Percentiles rank a stretch among this genome's conserved stretches.
Evolutionary conservation across 176 grass and related monocot genomes (phyloP).

Genomic region (Poa annua): DNA sequence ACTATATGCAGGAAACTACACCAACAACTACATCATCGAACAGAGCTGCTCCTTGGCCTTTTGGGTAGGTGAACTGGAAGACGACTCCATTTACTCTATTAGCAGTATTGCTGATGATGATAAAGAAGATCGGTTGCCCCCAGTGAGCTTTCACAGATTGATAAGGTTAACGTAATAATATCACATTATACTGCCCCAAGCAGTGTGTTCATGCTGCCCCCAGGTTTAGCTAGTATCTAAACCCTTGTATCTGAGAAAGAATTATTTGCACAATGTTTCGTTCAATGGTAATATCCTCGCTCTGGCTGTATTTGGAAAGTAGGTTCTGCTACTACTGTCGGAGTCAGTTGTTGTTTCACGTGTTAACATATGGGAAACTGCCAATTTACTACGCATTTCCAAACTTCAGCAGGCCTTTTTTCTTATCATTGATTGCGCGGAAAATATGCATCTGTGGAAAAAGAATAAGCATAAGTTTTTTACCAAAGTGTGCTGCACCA

Average conservation of each 20-base stretch:
- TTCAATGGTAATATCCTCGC: not conserved
- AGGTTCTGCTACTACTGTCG: not conserved
- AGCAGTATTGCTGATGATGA: not conserved
- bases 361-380: no score
- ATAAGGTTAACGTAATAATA: not conserved
- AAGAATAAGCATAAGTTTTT: no score
- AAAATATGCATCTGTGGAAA: no score
- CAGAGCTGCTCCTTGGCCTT: not conserved
- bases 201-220: not conserved
- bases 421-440: no score
- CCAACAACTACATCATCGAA: not conserved
- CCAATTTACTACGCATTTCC: no score
- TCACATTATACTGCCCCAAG: not conserved
- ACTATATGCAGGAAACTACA: not conserved
- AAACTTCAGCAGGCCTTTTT: no score
- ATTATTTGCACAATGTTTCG: not conserved
- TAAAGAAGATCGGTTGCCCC: not conserved
- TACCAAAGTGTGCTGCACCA: no score
- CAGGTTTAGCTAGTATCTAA: not conserved
- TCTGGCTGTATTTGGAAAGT: not conserved
- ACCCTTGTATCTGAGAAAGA: not conserved
- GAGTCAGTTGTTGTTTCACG: not conserved
- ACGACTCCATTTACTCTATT: conserved; percentile 3
- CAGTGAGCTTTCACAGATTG: not conserved
- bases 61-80: not conserved